Conservation (phyloP, 495 filamentous ascomycete genomes). For the Trichoderma parareesei region DNA sequence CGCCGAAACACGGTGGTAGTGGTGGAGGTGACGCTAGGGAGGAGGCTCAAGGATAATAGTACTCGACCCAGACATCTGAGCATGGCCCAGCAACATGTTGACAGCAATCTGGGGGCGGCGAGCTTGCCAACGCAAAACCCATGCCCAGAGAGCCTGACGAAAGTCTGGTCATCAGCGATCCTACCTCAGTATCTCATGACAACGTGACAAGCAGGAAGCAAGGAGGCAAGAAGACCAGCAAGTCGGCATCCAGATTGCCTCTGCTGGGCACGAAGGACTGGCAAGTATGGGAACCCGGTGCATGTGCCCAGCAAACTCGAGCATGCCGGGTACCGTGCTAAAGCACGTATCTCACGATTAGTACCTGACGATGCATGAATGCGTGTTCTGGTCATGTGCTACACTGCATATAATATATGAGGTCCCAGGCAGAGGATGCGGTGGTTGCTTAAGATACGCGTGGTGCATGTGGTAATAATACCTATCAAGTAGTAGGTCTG, state of each 20-base stretch:
- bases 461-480: too few species aligned
- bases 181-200: too few species aligned
- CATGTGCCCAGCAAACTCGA: neutral
- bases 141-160: neutral
- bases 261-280: neutral
- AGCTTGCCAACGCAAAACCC: neutral
- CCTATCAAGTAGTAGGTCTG: too few species aligned
- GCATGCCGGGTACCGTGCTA: neutral
- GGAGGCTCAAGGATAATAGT: neutral
- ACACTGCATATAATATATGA: conserved; percentile 8
- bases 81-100: neutral
- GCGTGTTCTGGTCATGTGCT: conserved; percentile 5
- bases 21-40: neutral
- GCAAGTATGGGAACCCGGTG: neutral
- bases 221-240: too few species aligned
- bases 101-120: neutral
- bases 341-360: neutral
- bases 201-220: neutral
- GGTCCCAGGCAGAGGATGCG: neutral
- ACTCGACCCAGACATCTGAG: neutral
- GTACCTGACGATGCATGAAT: conserved; percentile 1
- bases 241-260: neutral
- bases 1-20: neutral
- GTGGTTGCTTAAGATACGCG: neutral
- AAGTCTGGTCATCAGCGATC: too few species aligned